A percentile compares a stretch with the other conserved stretches of the same genome.
Evolutionary conservation across 1,284 basidiomycete species (phyloP).

Genomic region (Rhodotorula glutinis): DNA sequence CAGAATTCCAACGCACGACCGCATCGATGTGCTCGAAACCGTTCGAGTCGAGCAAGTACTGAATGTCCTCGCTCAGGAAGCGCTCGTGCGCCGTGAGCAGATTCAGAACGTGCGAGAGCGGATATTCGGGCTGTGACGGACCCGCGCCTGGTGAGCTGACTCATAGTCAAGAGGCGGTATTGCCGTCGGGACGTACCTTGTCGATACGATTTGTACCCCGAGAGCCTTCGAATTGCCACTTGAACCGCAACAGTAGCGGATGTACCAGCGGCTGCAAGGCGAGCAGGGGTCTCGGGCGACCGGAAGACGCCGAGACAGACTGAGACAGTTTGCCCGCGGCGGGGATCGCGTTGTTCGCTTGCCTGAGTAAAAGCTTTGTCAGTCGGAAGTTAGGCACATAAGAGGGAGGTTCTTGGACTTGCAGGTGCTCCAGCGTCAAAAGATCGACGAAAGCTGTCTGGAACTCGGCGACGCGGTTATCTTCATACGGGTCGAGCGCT

Average conservation of each 20-base stretch:
- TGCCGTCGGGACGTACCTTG: slow-evolving; percentile 60
- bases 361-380: slow-evolving; percentile 1
- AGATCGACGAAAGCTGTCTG: slow-evolving; percentile 70
- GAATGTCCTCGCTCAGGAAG: slow-evolving; percentile 73
- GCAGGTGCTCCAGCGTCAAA: slow-evolving; percentile 73
- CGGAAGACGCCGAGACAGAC: slow-evolving; percentile 2
- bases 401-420: too few relatives aligned
- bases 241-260: slow-evolving; percentile 82
- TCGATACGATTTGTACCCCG: slow-evolving; percentile 87
- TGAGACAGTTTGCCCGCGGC: slow-evolving; percentile 6
- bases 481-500: slow-evolving; percentile 52
- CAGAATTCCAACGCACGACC: slow-evolving; percentile 57
- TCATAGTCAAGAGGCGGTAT: neutral
- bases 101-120: slow-evolving; percentile 84
- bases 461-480: slow-evolving; percentile 59
- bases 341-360: slow-evolving; percentile 11
- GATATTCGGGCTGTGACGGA: slow-evolving; percentile 82
- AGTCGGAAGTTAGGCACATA: too few relatives aligned
- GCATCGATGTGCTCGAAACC: slow-evolving; percentile 66
- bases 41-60: slow-evolving; percentile 63
- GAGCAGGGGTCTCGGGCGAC: slow-evolving; percentile 59
- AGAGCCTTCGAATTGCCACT: slow-evolving; percentile 88
- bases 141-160: neutral
- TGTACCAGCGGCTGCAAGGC: slow-evolving; percentile 79
- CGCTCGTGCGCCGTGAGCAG: slow-evolving; percentile 71